phyloP scores from a whole-genome alignment of 805 yeast species.

The Martiniozyma abietophila region DNA sequence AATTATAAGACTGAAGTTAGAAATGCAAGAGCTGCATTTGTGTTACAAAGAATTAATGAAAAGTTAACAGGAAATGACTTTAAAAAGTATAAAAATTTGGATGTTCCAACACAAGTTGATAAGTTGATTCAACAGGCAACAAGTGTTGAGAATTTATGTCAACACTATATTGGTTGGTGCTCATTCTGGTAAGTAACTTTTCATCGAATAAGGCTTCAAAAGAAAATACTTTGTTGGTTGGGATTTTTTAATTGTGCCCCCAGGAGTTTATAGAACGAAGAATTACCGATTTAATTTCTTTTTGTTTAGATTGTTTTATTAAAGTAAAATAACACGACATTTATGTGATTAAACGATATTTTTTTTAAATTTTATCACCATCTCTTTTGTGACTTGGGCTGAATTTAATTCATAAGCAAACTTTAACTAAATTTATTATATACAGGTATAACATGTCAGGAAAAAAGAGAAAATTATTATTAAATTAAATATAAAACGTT shows the following conservation, averaged over 20 bases:
- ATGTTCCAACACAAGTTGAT: slow-evolving; percentile 87
- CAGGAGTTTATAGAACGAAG: background rate
- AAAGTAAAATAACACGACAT: no score
- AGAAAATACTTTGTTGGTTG: background rate
- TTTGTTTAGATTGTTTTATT: no score
- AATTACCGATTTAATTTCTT: background rate
- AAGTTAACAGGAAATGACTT: slow-evolving; percentile 93
- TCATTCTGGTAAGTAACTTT: slow-evolving; percentile 98
- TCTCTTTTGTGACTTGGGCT: no score
- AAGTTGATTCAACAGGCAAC: slow-evolving; percentile 93
- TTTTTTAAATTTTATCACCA: no score
- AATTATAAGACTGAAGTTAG: slow-evolving; percentile 67
- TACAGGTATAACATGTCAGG: no score
- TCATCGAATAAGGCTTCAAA: slow-evolving; percentile 7
- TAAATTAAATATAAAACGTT: no score
- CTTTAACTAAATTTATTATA: no score
- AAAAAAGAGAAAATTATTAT: no score
- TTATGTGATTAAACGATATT: no score
- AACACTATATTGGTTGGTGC: slow-evolving; percentile 98
- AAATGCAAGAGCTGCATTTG: slow-evolving; percentile 85
- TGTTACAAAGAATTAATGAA: slow-evolving; percentile 81
- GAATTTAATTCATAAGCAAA: no score
- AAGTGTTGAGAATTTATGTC: slow-evolving; percentile 89
- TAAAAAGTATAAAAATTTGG: slow-evolving; percentile 56
- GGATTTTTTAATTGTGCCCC: background rate